Base-by-base conservation (phyloP, 225 moss, liverwort and hornwort species). In the Marchantia polymorpha region DNA sequence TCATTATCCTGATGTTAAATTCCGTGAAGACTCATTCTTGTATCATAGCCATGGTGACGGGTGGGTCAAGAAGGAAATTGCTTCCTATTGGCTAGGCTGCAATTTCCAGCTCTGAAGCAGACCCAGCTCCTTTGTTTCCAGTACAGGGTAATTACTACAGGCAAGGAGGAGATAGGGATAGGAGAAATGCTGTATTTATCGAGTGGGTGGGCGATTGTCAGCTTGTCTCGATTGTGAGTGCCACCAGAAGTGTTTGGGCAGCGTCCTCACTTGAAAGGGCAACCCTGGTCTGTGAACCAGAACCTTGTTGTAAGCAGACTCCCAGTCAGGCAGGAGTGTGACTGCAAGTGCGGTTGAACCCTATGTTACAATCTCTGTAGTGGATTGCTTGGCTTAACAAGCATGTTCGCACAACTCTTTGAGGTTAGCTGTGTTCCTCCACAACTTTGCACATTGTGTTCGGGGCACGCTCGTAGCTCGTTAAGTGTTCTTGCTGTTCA, bases 391-490 rank as follows among this genome's bases (percentile, higher is more conserved):
- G 85, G 81, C 60, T 75, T 86, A 63, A 80, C 86, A 82, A 83
- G 83, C 86, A 83, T 86, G 82, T 86, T 83, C 80, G 85, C 82
- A 69, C 82, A 86, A 80, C 82, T 82, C 54, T 82, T 86, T 74
- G 79, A 83, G 82, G 85, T 86, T 80, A 83, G 82, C 82, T 70
- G 69, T 78, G 77, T 73, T 81, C 72, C 81, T 78, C 77, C 56
- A 82, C 79, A 78, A 76, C 52, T 66, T 73, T 30, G 73, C 80
- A 60, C 73, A 67, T 74, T 64, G 73, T 81, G 73, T 80, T 73
- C 55, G 29, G 26, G 65, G 78, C 52, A 26, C 15, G 26, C 72
- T 72, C 52, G 12, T 13, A 49, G 52, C 53, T 22, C 11, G 73
- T 52, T 25, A 73, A 6, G 17, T 50, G 12, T 54, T 54, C 26